phyloP scores from a whole-genome alignment of 2,329 filamentous ascomycete species.

The Calonectria crousiana region DNA sequence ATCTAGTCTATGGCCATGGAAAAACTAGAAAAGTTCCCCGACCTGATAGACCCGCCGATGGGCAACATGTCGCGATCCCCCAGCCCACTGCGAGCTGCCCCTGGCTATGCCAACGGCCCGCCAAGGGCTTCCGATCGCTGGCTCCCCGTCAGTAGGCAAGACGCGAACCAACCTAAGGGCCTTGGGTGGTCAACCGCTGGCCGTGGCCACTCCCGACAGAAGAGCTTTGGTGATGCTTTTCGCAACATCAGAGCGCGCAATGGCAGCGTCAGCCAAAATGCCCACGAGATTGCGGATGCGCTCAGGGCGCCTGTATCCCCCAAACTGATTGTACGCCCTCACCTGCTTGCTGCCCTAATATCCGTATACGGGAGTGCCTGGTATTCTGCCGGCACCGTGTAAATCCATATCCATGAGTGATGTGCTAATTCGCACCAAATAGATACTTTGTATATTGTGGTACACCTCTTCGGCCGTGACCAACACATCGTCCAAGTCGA shows the following conservation, averaged over 20 bases:
- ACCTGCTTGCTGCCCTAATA: not conserved
- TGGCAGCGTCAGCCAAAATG: slow-evolving; percentile 91
- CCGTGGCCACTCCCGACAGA: slow-evolving; percentile 76
- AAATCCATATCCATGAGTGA: slow-evolving; percentile 27
- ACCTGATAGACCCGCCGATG: slow-evolving; percentile 60
- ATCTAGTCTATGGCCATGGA: slow-evolving; percentile 38
- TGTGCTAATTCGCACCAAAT: slow-evolving; percentile 47
- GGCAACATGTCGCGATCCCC: slow-evolving; percentile 44
- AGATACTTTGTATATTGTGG: slow-evolving; percentile 91
- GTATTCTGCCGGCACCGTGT: slow-evolving; percentile 10
- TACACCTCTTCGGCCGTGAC: slow-evolving; percentile 96
- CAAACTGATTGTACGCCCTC: slow-evolving; percentile 78
- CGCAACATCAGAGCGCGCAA: slow-evolving; percentile 83
- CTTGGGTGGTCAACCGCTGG: slow-evolving; percentile 46
- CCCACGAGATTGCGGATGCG: slow-evolving; percentile 91
- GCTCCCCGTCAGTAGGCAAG: slow-evolving; percentile 42
- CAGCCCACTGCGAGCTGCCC: slow-evolving; percentile 44
- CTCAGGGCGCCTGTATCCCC: slow-evolving; percentile 91
- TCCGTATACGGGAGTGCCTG: not conserved
- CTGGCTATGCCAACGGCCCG: slow-evolving; percentile 45
- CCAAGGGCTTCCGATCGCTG: slow-evolving; percentile 46
- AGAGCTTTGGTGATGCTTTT: slow-evolving; percentile 91
- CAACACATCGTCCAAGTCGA: slow-evolving; percentile 98
- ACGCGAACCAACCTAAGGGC: slow-evolving; percentile 31
- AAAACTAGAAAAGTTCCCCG: slow-evolving; percentile 69